Evolutionary conservation across 306 rosid genomes (phyloP).

Genomic region (Prunus persica): DNA sequence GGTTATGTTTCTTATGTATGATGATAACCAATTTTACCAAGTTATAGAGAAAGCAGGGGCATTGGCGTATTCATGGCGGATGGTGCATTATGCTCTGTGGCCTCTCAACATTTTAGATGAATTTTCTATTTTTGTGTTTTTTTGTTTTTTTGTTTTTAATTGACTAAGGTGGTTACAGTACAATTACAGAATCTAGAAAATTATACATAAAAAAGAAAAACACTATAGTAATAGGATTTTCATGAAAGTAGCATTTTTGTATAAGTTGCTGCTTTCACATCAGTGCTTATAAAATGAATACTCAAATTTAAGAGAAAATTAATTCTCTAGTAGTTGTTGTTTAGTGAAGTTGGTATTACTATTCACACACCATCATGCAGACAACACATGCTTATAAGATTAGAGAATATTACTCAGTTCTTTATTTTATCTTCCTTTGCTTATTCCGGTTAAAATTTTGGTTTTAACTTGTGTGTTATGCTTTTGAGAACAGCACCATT

Average conservation of each 20-base stretch:
- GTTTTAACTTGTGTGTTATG: slow-evolving; percentile 17
- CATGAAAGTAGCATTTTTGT: background rate
- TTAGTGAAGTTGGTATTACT: background rate
- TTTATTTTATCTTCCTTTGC: background rate
- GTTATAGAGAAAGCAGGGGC: background rate
- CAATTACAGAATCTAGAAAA: background rate
- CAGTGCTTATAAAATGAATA: background rate
- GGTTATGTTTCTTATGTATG: background rate
- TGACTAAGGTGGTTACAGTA: background rate
- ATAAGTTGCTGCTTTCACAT: background rate
- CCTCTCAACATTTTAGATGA: background rate
- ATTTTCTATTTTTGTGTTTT: background rate
- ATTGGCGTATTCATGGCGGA: background rate
- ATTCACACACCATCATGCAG: background rate
- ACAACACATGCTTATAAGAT: background rate
- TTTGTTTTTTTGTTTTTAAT: background rate
- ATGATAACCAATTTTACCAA: background rate
- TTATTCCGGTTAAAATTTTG: slow-evolving; percentile 3
- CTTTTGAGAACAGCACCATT: slow-evolving; percentile 56
- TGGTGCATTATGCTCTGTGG: background rate
- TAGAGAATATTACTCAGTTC: background rate
- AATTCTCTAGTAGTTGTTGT: background rate
- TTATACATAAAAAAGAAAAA: too few species aligned
- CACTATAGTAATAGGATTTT: background rate
- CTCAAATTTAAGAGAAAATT: background rate